Conservation (phyloP, 805 yeast species). For the Yamadazyma insecticola region DNA sequence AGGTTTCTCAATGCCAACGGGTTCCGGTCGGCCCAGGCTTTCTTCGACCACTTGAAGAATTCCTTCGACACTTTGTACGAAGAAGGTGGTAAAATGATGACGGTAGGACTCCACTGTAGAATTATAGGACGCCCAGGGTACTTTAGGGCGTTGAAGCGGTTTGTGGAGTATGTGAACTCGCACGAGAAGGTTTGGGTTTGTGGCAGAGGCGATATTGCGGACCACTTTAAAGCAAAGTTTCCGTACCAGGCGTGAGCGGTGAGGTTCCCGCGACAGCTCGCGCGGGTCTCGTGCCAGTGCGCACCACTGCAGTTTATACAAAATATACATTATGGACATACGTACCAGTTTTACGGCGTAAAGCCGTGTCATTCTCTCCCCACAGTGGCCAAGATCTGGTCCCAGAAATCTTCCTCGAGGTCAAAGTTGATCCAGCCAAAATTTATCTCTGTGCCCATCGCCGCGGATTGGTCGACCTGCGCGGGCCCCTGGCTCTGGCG, state of each 20-base stretch:
- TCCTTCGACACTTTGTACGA: conserved; percentile 24
- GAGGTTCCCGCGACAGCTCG: no score
- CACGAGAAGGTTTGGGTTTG: conserved; percentile 13
- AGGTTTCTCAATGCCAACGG: conserved; percentile 17
- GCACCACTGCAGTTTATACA: no score
- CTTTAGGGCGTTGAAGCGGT: conserved; percentile 11
- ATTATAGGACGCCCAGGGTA: conserved; percentile 12
- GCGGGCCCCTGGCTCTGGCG: no score
- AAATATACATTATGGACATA: no score
- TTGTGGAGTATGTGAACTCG: conserved; percentile 11
- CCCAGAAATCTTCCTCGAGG: conserved; percentile 11
- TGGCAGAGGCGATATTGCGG: conserved; percentile 12
- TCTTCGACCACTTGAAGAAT: conserved; percentile 25
- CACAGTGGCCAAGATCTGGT: conserved; percentile 5
- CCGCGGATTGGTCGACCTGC: no score
- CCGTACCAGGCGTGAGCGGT: no score
- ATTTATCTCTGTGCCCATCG: no score
- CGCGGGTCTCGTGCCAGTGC: no score
- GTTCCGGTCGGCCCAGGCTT: conserved; percentile 18
- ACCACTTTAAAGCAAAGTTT: conserved; percentile 7
- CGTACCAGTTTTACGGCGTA: no score
- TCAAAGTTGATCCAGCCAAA: neutral
- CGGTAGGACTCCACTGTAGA: conserved; percentile 14
- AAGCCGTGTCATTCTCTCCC: no score
- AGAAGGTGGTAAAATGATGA: conserved; percentile 15